phyloP scores from a whole-genome alignment of 768 basidiomycete genomes.

The Pleurotus pulmonarius region DNA sequence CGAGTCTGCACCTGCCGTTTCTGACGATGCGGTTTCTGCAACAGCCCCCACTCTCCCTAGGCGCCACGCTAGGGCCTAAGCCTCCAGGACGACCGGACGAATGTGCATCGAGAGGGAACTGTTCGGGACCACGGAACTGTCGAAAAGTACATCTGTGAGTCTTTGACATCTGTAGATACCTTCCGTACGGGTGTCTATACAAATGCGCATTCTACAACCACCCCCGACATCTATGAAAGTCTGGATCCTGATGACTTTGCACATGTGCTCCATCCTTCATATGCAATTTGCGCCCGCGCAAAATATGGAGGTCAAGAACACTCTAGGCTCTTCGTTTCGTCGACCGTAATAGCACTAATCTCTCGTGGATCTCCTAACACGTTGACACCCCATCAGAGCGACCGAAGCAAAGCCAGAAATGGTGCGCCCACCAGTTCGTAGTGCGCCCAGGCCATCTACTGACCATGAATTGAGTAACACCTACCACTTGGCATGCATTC shows the following conservation, averaged over 20 bases:
- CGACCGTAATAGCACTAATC: too few species aligned
- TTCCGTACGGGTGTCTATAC: neutral
- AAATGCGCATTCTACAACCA: neutral
- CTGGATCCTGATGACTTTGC: neutral
- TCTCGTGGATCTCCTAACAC: too few species aligned
- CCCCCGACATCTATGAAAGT: neutral
- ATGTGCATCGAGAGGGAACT: neutral
- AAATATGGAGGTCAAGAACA: too few species aligned
- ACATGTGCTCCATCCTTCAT: too few species aligned
- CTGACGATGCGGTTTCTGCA: neutral
- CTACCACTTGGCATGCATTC: neutral
- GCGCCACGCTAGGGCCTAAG: neutral
- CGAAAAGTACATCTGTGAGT: neutral
- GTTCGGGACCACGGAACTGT: neutral
- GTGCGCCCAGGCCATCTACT: too few species aligned
- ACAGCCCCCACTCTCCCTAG: neutral
- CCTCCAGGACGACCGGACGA: neutral
- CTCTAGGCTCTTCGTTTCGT: too few species aligned
- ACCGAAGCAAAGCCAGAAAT: too few species aligned
- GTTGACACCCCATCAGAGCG: too few species aligned
- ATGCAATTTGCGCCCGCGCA: too few species aligned
- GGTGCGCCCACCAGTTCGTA: neutral
- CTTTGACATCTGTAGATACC: neutral
- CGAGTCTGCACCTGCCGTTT: neutral
- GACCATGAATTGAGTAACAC: neutral